Conservation (phyloP, 2,329 filamentous ascomycete species). For the Xylaria sp. region DNA sequence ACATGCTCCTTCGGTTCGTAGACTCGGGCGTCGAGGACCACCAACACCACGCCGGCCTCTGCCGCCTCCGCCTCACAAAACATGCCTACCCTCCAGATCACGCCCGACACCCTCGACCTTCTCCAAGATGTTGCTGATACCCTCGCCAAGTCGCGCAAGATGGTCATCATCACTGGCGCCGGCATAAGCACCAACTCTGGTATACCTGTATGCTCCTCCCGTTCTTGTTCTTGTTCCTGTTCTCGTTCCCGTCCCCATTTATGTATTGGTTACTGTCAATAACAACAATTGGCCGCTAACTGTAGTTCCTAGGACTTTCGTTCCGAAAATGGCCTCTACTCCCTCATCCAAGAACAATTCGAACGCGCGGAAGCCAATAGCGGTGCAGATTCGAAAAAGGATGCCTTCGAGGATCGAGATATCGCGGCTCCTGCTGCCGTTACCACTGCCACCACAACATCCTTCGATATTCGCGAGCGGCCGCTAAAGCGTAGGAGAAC, state of each 20-base stretch:
- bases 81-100: conserved; percentile 70
- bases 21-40: conserved; percentile 19
- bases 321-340: conserved; percentile 77
- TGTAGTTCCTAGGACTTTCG: conserved; percentile 68
- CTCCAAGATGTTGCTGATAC: conserved; percentile 73
- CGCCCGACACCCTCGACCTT: conserved; percentile 59
- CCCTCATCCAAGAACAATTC: conserved; percentile 74
- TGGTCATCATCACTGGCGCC: conserved; percentile 77
- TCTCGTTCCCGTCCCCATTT: neutral
- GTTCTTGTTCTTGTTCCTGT: conserved; percentile 45
- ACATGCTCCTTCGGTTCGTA: conserved; percentile 17
- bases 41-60: conserved; percentile 1
- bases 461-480: conserved; percentile 45
- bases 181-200: conserved; percentile 81
- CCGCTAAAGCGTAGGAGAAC: conserved; percentile 44
- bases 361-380: conserved; percentile 59
- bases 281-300: conserved; percentile 29
- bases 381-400: conserved; percentile 46
- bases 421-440: neutral
- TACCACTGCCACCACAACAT: conserved; percentile 22
- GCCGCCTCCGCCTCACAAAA: conserved; percentile 36
- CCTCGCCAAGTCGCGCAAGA: conserved; percentile 71
- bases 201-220: conserved; percentile 68
- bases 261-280: neutral
- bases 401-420: conserved; percentile 37